Base-by-base conservation (phyloP, 1,284 basidiomycete species). In the Thecaphora frezii region DNA sequence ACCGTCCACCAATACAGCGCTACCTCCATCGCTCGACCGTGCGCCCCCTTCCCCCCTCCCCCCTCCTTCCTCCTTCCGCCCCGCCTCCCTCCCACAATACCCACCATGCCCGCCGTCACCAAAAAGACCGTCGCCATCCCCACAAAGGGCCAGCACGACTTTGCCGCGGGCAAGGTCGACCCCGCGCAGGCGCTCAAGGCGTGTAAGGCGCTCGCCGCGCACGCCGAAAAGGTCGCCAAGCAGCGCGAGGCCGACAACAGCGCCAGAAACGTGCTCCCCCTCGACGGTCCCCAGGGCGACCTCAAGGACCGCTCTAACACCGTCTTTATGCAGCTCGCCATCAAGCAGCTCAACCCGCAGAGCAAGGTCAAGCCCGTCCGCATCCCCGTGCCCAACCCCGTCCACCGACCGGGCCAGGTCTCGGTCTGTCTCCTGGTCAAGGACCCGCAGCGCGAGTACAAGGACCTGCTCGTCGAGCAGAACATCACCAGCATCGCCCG, bases 391-490 rank as follows among this genome's bases (percentile, higher is more conserved):
- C 71, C 77, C 19, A 85, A 94, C 79, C 88, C 93, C 2, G 82
- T 90, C 58, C 86, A 89, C 74, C 91, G 89, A 82, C 92, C 88
- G 16, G 86, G 87, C 51, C 85, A 85, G 12, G 87, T 86, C 4
- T 81, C 87, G 16, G 84, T 97, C 46, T 97, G 93, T 79, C 83
- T 98, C 49, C 87, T 98, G 78, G 89, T 89, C 48, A 97, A 97
- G 81, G 91, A 96, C 80, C 94, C 96, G 9, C 94, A 97, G 78
- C 82, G 94, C 51, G 85, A 92, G 78, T 97, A 96, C 84, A 97
- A 97, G 81, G 91, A 96, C 78, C 85, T 96, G 19, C 83, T 98
- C 23, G 87, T 86, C 48, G 81, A 82, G 45, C 83, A 90, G 50
- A 84, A 86, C 45, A 87, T 98, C 82, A 89, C 88, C 66, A 94